Evolutionary conservation across 2,329 filamentous ascomycete genomes (phyloP).

Genomic region (Ceratocystis destructans): DNA sequence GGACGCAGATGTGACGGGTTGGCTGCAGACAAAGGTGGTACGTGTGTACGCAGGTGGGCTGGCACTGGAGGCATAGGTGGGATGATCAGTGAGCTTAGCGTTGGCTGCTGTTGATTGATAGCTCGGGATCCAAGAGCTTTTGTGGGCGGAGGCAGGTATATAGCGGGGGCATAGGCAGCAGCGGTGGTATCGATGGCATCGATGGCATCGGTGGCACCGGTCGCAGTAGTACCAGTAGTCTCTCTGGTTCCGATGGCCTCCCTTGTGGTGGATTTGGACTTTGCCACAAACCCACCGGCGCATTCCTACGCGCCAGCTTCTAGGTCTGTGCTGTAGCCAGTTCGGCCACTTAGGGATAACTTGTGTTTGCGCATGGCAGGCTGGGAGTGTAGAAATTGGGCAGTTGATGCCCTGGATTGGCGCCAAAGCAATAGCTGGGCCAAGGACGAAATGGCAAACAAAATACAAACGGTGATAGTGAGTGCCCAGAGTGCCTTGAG

Average conservation of each 20-base stretch:
- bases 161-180: not conserved
- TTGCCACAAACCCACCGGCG: constrained; percentile 8
- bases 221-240: not conserved
- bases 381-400: constrained; percentile 6
- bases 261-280: not conserved
- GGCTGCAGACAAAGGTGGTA: not conserved
- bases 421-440: constrained; percentile 49
- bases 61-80: constrained; percentile 16
- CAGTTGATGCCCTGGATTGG: constrained; percentile 2
- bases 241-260: not conserved
- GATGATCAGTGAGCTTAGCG: constrained; percentile 8
- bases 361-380: constrained; percentile 4
- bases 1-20: not conserved
- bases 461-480: constrained; percentile 60
- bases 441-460: constrained; percentile 51
- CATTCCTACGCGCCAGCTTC: constrained; percentile 13
- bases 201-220: not conserved
- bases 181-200: not conserved
- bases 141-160: not conserved
- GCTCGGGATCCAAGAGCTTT: constrained; percentile 13
- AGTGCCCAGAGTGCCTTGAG: constrained; percentile 82
- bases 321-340: constrained; percentile 3
- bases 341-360: not conserved
- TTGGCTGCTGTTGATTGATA: not conserved
- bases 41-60: constrained; percentile 8